Evolutionary conservation across 352 stramenopile genomes (phyloP).

Genomic region (Globisporangium cylindrosporum): DNA sequence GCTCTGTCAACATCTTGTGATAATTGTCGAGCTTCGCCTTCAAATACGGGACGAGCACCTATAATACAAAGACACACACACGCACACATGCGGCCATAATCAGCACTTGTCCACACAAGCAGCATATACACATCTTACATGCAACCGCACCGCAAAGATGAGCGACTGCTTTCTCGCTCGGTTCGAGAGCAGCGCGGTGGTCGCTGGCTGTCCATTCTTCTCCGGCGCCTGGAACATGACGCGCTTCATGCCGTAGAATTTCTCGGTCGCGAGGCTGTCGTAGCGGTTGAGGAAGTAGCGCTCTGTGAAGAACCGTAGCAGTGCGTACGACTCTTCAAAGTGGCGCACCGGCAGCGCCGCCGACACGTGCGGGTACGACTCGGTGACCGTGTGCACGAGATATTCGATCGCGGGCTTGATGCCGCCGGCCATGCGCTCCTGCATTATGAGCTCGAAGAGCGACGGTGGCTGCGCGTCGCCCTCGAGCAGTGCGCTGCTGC

Average conservation of each 20-base stretch:
- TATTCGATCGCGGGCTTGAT: constrained; percentile 82
- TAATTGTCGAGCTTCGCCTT: constrained; percentile 76
- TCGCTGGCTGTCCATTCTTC: constrained; percentile 8
- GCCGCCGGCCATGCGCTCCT: constrained; percentile 74
- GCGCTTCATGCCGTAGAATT: constrained; percentile 87
- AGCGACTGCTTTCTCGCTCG: constrained; percentile 50
- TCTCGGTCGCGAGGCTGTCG: constrained; percentile 74
- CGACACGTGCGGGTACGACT: constrained; percentile 70
- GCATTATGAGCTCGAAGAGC: constrained; percentile 87
- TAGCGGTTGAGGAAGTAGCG: constrained; percentile 75
- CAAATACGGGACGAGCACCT: constrained; percentile 75
- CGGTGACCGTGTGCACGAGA: constrained; percentile 61
- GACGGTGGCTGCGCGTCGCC: constrained; percentile 36
- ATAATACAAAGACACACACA: constrained; percentile 6
- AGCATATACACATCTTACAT: not conserved
- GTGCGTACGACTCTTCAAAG: constrained; percentile 78
- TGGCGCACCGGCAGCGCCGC: constrained; percentile 48
- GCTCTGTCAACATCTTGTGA: constrained; percentile 42
- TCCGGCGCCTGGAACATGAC: constrained; percentile 35
- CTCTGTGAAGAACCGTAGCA: constrained; percentile 59
- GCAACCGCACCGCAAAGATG: constrained; percentile 45
- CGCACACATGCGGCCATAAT: not conserved
- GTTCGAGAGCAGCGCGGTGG: constrained; percentile 40
- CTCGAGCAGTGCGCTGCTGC: constrained; percentile 6
- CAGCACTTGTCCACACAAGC: not conserved